phyloP scores from a whole-genome alignment of 805 yeast species.

The Hanseniaspora guilliermondii region DNA sequence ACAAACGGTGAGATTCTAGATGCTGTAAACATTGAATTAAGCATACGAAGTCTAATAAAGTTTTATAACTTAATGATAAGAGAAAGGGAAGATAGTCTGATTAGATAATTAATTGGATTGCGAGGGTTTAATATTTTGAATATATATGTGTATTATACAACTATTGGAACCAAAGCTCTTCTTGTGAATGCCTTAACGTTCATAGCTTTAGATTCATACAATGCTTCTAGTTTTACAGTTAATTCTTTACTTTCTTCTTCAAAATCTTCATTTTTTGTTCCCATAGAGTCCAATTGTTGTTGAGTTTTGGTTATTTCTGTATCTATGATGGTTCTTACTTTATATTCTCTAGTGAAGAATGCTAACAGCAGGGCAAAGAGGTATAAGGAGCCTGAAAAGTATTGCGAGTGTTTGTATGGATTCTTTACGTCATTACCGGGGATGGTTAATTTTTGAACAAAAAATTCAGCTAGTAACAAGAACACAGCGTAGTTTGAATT shows the following conservation, averaged over 20 bases:
- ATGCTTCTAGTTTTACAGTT: neutral
- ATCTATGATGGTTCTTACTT: slow-evolving; percentile 33
- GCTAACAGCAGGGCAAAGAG: slow-evolving; percentile 33
- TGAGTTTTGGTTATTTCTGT: slow-evolving; percentile 5
- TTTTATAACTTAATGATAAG: slow-evolving; percentile 41
- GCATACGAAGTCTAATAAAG: slow-evolving; percentile 64
- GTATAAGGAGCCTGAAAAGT: slow-evolving; percentile 44
- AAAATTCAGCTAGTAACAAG: slow-evolving; percentile 39
- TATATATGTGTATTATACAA: slow-evolving; percentile 15
- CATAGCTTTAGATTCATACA: slow-evolving; percentile 18
- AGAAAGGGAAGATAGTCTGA: neutral
- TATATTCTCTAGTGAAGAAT: slow-evolving; percentile 40
- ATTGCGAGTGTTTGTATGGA: slow-evolving; percentile 49
- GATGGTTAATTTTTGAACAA: slow-evolving; percentile 40
- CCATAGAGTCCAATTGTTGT: neutral
- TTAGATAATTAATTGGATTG: neutral
- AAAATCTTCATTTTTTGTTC: neutral
- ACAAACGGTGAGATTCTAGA: slow-evolving; percentile 60
- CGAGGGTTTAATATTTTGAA: neutral
- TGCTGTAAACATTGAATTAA: slow-evolving; percentile 75
- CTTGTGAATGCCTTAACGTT: slow-evolving; percentile 18
- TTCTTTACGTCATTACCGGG: slow-evolving; percentile 16
- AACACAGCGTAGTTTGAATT: slow-evolving; percentile 25
- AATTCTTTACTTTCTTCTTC: neutral
- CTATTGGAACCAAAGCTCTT: slow-evolving; percentile 23